These are phyloP conservation scores for Penicillium crustosum DNA, from an alignment of 2,329 filamentous ascomycete species.

Conservation along the genomic window DNA sequence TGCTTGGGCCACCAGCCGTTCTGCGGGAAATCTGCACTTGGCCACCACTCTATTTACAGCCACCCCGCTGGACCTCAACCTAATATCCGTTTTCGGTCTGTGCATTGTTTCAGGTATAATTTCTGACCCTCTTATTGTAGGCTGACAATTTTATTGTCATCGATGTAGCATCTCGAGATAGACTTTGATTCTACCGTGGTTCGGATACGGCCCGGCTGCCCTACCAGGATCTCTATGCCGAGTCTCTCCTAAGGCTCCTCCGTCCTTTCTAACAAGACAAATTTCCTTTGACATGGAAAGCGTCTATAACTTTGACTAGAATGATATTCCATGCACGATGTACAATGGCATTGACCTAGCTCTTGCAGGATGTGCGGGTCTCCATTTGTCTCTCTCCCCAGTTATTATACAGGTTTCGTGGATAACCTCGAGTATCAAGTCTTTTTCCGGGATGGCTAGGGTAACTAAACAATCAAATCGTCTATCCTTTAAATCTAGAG, in stretches of 20 bases:
- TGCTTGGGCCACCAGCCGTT: background rate
- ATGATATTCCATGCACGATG: background rate
- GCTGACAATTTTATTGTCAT: background rate
- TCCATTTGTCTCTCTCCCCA: background rate
- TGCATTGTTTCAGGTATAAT: background rate
- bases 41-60: background rate
- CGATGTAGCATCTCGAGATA: background rate
- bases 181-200: constrained; percentile 1
- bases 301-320: too few species aligned
- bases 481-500: background rate
- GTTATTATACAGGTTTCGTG: background rate
- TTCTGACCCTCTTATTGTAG: background rate
- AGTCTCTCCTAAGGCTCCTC: background rate
- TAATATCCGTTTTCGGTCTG: background rate
- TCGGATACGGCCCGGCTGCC: background rate
- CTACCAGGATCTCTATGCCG: background rate
- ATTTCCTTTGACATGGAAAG: background rate
- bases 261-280: background rate
- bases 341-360: background rate
- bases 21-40: background rate
- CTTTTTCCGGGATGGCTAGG: background rate
- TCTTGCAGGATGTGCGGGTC: background rate
- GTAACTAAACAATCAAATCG: background rate
- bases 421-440: background rate
- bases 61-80: background rate